Evolutionary conservation across 2,329 filamentous ascomycete genomes (phyloP), one percentile per base, ranked within the genome.

Genomic region (Trichoderma sp.): DNA sequence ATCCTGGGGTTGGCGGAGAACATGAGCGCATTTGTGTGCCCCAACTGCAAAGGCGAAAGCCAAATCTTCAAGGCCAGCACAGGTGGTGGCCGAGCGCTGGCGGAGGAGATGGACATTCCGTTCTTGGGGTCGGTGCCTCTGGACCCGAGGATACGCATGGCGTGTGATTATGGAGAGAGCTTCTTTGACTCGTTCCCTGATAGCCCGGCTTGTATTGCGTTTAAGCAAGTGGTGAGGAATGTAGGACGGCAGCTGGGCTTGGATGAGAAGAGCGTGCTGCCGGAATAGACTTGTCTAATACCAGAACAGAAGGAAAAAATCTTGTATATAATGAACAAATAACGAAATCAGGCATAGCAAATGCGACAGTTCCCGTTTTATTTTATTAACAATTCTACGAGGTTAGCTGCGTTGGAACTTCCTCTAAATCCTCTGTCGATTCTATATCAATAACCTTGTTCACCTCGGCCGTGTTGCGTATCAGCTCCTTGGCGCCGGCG

Each of bases 21-120:
- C 79, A 99, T 99, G 96, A 93, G 91, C 72, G 94, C 94, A 4
- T 99, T 98, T 77, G 95, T 99, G 68, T 99, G 96, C 79, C 95
- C 95, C 11, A 95, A 93, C 71, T 99, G 96, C 82, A 93, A 90
- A 69, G 90, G 94, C 75, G 85, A 90, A 79, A 91, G 87, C 77
- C 90, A 97, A 80, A 97, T 99, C 64, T 99, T 99, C 84, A 88
- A 90, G 76, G 91, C 96, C 12, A 97, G 93, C 11, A 99, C 96
- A 0, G 96, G 96, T 9, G 96, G 97, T 23, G 96, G 93, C 2
- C 86, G 87, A 70, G 90, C 88, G 55, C 81, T 99, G 74, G 95
- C 96, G 2, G 86, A 92, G 79, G 95, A 98, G 81, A 94, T 95
- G 87, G 88, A 88, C 1, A 92, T 99, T 15, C 93, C 93, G 0